Percentiles rank a stretch among this genome's conserved stretches.
These are phyloP conservation scores for Cucurbitaria berberidis DNA, from an alignment of 2,329 filamentous ascomycete genomes.

Conservation along the genomic window DNA sequence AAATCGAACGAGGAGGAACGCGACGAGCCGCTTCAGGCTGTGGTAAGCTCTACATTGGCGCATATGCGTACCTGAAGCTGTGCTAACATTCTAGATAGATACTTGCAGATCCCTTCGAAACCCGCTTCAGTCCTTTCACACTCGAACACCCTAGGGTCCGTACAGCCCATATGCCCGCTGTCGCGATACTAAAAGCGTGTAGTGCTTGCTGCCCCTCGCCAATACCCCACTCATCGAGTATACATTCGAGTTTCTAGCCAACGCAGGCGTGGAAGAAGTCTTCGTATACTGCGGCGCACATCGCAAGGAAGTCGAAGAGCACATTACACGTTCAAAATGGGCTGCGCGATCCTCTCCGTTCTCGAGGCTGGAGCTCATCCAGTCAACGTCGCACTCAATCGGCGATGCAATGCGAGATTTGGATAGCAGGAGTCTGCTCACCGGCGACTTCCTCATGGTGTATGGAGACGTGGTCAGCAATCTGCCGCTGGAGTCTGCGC, in stretches of 20 bases:
- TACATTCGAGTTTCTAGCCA: conserved; percentile 93
- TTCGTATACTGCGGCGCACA: conserved; percentile 91
- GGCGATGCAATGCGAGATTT: conserved; percentile 95
- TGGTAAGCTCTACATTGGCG: conserved; percentile 54
- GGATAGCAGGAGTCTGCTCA: conserved; percentile 82
- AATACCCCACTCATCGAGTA: conserved; percentile 97
- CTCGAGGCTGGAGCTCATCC: conserved; percentile 79
- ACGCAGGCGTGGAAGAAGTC: conserved; percentile 92
- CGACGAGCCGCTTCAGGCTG: conserved; percentile 68
- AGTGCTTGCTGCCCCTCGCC: conserved; percentile 92
- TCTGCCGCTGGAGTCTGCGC: conserved; percentile 77
- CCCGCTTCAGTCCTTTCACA: conserved; percentile 87
- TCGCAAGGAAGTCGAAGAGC: conserved; percentile 83
- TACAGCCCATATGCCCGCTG: conserved; percentile 15
- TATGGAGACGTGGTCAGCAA: conserved; percentile 94
- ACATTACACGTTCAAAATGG: conserved; percentile 82
- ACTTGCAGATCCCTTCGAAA: conserved; percentile 93
- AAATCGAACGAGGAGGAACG: conserved; percentile 61
- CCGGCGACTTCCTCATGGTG: conserved; percentile 89
- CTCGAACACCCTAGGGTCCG: conserved; percentile 84
- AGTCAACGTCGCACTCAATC: conserved; percentile 83
- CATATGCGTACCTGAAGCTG: conserved; percentile 4
- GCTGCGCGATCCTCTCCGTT: conserved; percentile 77
- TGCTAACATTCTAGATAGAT: conserved; percentile 68
- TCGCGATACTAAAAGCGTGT: conserved; percentile 27